Evolutionary conservation across 805 yeast species (phyloP), one percentile per base, ranked within the genome.

Genomic region (Sugiyamaella floridensis): DNA sequence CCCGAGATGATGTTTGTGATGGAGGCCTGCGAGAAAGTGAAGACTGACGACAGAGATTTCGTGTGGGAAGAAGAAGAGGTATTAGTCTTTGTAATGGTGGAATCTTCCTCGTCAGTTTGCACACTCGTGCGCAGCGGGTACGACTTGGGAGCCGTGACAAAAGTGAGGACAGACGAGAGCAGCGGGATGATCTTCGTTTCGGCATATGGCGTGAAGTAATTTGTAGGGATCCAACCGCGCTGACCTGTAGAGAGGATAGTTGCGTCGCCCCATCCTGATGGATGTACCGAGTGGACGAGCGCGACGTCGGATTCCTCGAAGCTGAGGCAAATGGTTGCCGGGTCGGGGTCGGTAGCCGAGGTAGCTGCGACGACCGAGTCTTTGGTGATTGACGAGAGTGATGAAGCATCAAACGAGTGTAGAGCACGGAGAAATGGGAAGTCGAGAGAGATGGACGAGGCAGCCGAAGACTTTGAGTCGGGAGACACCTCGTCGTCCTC

Each of bases 241-340:
- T 60, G 59, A 49, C 69, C 70, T 2, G 69, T 56, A 22, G 61
- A 52, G 18, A 71, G 63, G 42, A 68, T 55, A 4, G 75, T 68
- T 9, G 72, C 75, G 51, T 72, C 75, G 22, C 70, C 73, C 76
- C 76, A 72, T 48, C 76, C 76, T 2, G 72, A 62, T n/a, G 65
- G 49, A 53, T 72, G 75, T n/a, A 68, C 59, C 15, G 67, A 60
- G 54, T 71, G 74, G 28, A 71, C 60, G 43, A 66, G 58, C 8
- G 68, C 67, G 29, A 71, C 56, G 47, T 72, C 76, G 18, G 67
- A 64, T 40, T 63, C 65, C 14, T 57, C 60, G 55, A 72, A 71
- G 20, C 67, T 56, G 28, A 71, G 60, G 53, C 73, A 70, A 4
- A 63, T 61, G 22, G 64, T 56, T 29, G 63, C 49, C 14, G 67